Evolutionary conservation across 2,329 filamentous ascomycete genomes (phyloP).

Genomic region (Cladosporium austrohemisphaericum): DNA sequence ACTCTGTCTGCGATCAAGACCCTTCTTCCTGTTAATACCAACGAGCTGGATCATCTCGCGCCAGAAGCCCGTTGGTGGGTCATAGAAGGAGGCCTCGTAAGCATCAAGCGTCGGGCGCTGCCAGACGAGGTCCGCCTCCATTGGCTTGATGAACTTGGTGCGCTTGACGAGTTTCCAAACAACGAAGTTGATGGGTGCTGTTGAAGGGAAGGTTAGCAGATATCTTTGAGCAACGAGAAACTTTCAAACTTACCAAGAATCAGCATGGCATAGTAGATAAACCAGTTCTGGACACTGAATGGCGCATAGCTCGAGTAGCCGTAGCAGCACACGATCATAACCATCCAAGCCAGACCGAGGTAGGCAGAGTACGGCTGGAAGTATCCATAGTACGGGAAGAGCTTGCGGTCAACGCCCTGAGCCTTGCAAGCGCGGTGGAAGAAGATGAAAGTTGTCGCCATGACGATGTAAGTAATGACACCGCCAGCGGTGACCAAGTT

Average conservation of each 20-base stretch:
- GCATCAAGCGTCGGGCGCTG: slow-evolving; percentile 58
- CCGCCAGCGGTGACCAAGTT: slow-evolving; percentile 56
- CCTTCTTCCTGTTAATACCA: too few relatives aligned
- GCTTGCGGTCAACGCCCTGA: slow-evolving; percentile 50
- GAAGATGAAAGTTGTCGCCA: slow-evolving; percentile 55
- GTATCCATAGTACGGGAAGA: slow-evolving; percentile 55
- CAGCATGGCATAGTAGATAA: slow-evolving; percentile 47
- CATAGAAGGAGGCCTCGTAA: slow-evolving; percentile 52
- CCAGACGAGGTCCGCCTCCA: slow-evolving; percentile 61
- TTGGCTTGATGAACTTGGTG: slow-evolving; percentile 52
- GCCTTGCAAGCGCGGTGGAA: slow-evolving; percentile 55
- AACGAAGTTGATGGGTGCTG: slow-evolving; percentile 48
- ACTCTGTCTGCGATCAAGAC: not conserved
- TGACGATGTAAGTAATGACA: slow-evolving; percentile 61
- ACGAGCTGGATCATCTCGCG: slow-evolving; percentile 48
- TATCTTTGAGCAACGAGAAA: not conserved
- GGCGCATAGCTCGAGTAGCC: slow-evolving; percentile 54
- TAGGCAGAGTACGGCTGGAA: slow-evolving; percentile 52
- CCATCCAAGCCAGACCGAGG: slow-evolving; percentile 30
- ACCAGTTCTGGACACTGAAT: slow-evolving; percentile 43
- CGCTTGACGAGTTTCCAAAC: slow-evolving; percentile 63
- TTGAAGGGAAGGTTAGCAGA: not conserved
- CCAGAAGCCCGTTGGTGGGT: slow-evolving; percentile 53
- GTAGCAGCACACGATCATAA: slow-evolving; percentile 45
- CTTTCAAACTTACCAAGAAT: slow-evolving; percentile 21